Evolutionary conservation across 2,329 filamentous ascomycete species (phyloP).

Genomic region (Penicillium sp.): DNA sequence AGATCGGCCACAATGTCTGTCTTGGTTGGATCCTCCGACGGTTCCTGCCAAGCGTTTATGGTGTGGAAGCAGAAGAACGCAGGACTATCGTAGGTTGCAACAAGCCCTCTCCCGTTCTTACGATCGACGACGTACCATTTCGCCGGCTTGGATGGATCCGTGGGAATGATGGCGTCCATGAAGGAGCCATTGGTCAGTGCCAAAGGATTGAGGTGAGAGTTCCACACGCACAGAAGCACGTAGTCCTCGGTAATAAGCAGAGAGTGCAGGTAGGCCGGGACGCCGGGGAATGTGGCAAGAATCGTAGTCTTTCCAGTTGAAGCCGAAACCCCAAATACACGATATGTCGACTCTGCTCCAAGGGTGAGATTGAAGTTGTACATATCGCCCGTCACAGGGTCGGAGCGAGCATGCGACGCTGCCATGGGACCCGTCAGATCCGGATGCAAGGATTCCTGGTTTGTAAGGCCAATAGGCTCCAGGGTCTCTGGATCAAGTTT

Average conservation of each 20-base stretch:
- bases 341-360: conserved; percentile 58
- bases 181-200: conserved; percentile 33
- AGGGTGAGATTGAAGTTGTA: conserved; percentile 74
- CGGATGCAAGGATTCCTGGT: conserved; percentile 60
- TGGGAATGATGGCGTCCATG: conserved; percentile 61
- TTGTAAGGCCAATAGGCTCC: conserved; percentile 62
- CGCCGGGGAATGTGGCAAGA: conserved; percentile 58
- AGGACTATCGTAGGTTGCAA: conserved; percentile 62
- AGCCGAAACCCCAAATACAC: conserved; percentile 62
- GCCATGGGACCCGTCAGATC: conserved; percentile 62
- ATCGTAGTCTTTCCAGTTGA: conserved; percentile 62
- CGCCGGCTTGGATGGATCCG: conserved; percentile 52
- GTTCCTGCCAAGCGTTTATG: conserved; percentile 69
- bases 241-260: conserved; percentile 67
- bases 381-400: conserved; percentile 66
- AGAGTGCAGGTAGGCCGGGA: conserved; percentile 74
- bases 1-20: conserved; percentile 61
- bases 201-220: conserved; percentile 55
- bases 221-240: conserved; percentile 68
- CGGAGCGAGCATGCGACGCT: conserved; percentile 65
- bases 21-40: conserved; percentile 28
- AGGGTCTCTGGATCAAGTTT: conserved; percentile 65
- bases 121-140: conserved; percentile 74
- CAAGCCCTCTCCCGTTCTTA: conserved; percentile 55
- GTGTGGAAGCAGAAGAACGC: conserved; percentile 76